Evolutionary conservation across 371 early-diverging fungal species (phyloP).

Genomic region (Lichtheimia ornata): DNA sequence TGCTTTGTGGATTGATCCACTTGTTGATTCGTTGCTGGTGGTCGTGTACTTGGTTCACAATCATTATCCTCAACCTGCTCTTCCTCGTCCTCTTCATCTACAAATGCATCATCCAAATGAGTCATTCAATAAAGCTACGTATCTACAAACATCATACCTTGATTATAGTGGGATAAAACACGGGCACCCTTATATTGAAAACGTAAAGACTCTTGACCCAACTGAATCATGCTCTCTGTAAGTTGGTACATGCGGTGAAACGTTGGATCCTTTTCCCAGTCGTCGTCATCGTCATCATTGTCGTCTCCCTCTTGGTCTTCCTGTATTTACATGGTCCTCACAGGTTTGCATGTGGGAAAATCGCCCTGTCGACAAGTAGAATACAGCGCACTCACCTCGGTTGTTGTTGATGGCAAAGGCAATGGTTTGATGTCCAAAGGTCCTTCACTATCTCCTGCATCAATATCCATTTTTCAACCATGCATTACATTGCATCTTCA

Average conservation of each 20-base stretch:
- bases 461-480: no score
- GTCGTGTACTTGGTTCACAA: no score
- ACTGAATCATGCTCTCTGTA: constrained; percentile 43
- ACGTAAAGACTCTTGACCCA: constrained; percentile 40
- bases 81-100: no score
- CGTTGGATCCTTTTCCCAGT: constrained; percentile 46
- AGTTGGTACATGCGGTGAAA: constrained; percentile 38
- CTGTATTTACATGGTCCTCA: neutral
- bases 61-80: no score
- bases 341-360: no score
- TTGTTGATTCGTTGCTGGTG: no score
- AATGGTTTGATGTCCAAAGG: constrained; percentile 2
- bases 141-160: neutral
- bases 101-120: no score
- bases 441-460: neutral
- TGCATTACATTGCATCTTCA: neutral
- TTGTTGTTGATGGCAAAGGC: neutral
- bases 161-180: constrained; percentile 33
- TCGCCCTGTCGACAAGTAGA: neutral
- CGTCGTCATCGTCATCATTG: constrained; percentile 18
- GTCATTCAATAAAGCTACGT: no score
- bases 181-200: constrained; percentile 46
- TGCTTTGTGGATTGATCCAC: no score
- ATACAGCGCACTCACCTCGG: neutral
- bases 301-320: neutral